Conservation (phyloP, 2,329 filamentous ascomycete genomes). For the Periconia macrospinosa region DNA sequence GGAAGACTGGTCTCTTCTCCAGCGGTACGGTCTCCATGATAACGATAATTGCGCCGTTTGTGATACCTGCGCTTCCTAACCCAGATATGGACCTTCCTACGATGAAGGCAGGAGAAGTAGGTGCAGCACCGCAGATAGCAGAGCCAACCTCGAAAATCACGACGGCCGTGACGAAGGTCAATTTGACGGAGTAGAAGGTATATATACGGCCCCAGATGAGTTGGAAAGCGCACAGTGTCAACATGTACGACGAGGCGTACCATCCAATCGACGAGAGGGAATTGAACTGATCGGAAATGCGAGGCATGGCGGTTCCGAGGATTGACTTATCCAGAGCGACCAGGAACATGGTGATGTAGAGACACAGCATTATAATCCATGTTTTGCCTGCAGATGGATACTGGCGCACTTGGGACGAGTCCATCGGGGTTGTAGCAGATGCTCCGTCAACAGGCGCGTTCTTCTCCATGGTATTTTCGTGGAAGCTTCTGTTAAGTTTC, state of each 20-base stretch:
- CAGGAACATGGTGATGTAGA: constrained; percentile 8
- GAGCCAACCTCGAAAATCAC: constrained; percentile 24
- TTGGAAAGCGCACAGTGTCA: constrained; percentile 50
- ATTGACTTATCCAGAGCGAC: constrained; percentile 10
- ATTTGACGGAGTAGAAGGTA: constrained; percentile 5
- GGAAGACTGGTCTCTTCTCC: constrained; percentile 48
- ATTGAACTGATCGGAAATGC: constrained; percentile 33
- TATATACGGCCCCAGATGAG: constrained; percentile 51
- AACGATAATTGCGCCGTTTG: constrained; percentile 47
- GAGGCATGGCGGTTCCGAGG: constrained; percentile 31
- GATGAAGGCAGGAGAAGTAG: constrained; percentile 16
- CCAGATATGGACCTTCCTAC: constrained; percentile 22
- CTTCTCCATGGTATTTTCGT: neutral
- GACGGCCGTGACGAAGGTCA: constrained; percentile 19
- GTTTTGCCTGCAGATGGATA: constrained; percentile 4
- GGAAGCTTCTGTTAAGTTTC: neutral
- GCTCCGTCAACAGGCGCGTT: neutral
- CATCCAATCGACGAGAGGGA: constrained; percentile 27
- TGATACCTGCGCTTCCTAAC: constrained; percentile 26
- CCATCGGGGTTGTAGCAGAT: neutral
- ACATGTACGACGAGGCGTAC: constrained; percentile 44
- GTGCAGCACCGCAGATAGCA: constrained; percentile 19
- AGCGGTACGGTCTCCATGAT: constrained; percentile 47
- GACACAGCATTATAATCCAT: constrained; percentile 3
- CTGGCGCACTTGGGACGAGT: neutral